Conservation (phyloP, 2,329 filamentous ascomycete genomes). For the Remersonia thermophila region DNA sequence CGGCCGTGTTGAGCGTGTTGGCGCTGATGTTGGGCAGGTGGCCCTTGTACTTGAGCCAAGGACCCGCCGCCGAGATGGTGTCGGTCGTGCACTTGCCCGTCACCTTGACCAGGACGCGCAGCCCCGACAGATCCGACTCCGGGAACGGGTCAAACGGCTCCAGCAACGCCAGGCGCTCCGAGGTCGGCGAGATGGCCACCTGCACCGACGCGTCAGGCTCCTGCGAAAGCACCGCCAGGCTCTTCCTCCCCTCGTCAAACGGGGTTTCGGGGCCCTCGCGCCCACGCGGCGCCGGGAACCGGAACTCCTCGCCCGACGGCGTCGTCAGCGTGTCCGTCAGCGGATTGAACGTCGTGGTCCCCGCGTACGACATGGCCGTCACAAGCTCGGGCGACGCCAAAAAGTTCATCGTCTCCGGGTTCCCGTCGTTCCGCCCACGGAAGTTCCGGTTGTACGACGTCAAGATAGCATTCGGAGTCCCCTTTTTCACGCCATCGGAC, state of each 20-base stretch:
- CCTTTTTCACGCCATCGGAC: conserved; percentile 73
- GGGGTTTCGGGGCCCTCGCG: conserved; percentile 46
- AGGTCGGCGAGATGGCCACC: conserved; percentile 75
- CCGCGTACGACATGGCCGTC: conserved; percentile 89
- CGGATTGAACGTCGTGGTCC: conserved; percentile 89
- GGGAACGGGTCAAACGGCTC: conserved; percentile 87
- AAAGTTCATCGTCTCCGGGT: conserved; percentile 97
- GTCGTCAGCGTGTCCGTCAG: conserved; percentile 76
- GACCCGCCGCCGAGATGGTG: conserved; percentile 94
- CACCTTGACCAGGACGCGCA: conserved; percentile 89
- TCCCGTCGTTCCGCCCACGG: conserved; percentile 91
- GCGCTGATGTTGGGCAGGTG: conserved; percentile 95
- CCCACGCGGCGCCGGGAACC: conserved; percentile 69
- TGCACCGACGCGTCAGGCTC: conserved; percentile 56
- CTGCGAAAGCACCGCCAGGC: conserved; percentile 61
- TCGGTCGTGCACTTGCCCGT: conserved; percentile 98
- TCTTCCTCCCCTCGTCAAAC: conserved; percentile 67
- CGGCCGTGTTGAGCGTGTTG: conserved; percentile 92
- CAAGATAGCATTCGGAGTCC: conserved; percentile 84
- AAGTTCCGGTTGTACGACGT: conserved; percentile 99
- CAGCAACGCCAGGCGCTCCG: conserved; percentile 76
- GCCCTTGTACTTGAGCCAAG: conserved; percentile 98
- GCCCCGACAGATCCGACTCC: conserved; percentile 54
- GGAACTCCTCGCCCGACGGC: conserved; percentile 69
- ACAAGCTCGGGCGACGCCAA: conserved; percentile 93